Percentiles rank a stretch among this genome's conserved stretches.
Evolutionary conservation across 441 rosid species (phyloP).

Genomic region (Pelargonium fulgidum): DNA sequence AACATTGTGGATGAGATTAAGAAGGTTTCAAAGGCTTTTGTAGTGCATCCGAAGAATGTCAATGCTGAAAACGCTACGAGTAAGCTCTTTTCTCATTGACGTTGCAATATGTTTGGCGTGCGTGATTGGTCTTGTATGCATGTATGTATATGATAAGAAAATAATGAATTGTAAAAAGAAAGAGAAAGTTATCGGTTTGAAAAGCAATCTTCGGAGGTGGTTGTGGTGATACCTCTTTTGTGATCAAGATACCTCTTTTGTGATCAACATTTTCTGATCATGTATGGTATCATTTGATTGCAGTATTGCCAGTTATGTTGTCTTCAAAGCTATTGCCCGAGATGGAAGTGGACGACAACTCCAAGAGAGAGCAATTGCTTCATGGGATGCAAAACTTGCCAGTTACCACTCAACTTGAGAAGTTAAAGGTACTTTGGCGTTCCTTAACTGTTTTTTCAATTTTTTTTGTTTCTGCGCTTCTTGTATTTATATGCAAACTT

Average conservation of each 20-base stretch:
- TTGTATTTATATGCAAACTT: conserved; percentile 15
- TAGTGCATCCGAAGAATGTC: conserved; percentile 83
- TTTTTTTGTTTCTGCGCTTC: background rate
- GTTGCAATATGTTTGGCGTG: background rate
- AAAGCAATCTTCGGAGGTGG: background rate
- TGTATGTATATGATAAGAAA: background rate
- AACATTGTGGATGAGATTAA: conserved; percentile 81
- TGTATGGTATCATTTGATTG: conserved; percentile 16
- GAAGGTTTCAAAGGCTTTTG: conserved; percentile 81
- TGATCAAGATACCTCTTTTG: background rate
- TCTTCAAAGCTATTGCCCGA: conserved; percentile 86
- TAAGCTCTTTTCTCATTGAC: conserved; percentile 19
- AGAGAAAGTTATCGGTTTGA: background rate
- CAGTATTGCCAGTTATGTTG: conserved; percentile 96
- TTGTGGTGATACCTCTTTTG: background rate
- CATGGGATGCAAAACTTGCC: conserved; percentile 80
- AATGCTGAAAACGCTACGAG: conserved; percentile 78
- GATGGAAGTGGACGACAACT: conserved; percentile 84
- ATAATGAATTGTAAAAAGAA: background rate
- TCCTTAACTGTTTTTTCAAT: background rate
- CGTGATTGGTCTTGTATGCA: background rate
- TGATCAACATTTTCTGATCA: background rate
- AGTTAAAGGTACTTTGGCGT: conserved; percentile 48
- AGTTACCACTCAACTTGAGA: conserved; percentile 62
- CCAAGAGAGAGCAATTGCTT: conserved; percentile 81